phyloP scores from a whole-genome alignment of 1,139 yeast genomes.

The Hanseniaspora sp. region DNA sequence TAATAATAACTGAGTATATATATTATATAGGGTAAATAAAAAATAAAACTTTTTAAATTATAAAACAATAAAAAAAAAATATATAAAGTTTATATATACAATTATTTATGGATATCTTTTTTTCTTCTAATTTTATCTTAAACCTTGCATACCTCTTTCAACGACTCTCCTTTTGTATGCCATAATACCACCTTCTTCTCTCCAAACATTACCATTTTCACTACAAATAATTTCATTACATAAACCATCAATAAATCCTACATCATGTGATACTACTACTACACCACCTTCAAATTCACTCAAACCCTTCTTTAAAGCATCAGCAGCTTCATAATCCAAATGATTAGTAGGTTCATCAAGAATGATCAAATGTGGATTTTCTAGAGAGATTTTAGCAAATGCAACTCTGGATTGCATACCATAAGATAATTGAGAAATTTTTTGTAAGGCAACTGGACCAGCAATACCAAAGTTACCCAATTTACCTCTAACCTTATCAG shows the following conservation, averaged over 20 bases:
- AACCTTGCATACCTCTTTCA: conserved; percentile 54
- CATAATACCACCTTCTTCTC: conserved; percentile 72
- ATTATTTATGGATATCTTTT: background rate
- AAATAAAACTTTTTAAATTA: background rate
- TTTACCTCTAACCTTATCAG: conserved; percentile 94
- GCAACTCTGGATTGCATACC: conserved; percentile 99
- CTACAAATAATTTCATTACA: conserved; percentile 94
- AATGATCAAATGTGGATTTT: conserved; percentile 83
- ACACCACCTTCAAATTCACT: conserved; percentile 87
- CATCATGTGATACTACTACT: conserved; percentile 96
- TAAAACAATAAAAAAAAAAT: background rate
- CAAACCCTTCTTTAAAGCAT: conserved; percentile 84
- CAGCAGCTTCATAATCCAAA: conserved; percentile 95
- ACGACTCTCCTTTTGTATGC: conserved; percentile 77
- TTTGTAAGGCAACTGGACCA: conserved; percentile 84
- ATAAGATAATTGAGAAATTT: conserved; percentile 82
- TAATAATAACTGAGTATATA: background rate
- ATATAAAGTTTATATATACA: background rate
- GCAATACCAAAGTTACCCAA: conserved; percentile 95
- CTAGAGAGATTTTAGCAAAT: conserved; percentile 84
- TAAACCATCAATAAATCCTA: conserved; percentile 71
- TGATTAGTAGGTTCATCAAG: conserved; percentile 98
- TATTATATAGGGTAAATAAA: background rate
- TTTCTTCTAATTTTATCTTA: background rate
- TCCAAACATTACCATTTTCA: conserved; percentile 68